Evolutionary conservation across 139 green algal genomes (phyloP).

Genomic region (Volvox reticuliferus): DNA sequence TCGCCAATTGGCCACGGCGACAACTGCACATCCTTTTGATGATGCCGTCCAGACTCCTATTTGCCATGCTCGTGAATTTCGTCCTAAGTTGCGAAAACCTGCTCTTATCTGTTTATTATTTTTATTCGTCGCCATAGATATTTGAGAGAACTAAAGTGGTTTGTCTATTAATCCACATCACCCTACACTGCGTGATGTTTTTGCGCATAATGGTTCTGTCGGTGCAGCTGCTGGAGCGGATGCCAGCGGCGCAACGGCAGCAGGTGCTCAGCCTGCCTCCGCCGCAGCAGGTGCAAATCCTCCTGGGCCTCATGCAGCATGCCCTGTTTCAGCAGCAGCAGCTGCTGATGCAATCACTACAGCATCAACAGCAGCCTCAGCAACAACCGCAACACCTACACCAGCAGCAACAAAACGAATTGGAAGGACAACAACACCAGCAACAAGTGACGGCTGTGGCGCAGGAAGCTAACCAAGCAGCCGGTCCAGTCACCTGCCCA

Average conservation of each 20-base stretch:
- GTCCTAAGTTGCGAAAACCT: too few relatives aligned
- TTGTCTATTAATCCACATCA: too few relatives aligned
- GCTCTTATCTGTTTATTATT: too few relatives aligned
- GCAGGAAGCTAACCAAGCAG: too few relatives aligned
- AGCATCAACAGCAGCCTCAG: not conserved
- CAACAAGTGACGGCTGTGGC: not conserved
- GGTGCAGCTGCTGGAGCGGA: not conserved
- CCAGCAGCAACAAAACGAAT: not conserved
- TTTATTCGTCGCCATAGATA: too few relatives aligned
- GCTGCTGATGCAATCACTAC: not conserved
- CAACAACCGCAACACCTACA: not conserved
- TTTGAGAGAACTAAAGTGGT: too few relatives aligned
- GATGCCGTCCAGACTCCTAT: too few relatives aligned
- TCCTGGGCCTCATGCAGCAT: slow-evolving; percentile 5
- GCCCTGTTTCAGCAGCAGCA: not conserved
- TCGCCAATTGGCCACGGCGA: too few relatives aligned
- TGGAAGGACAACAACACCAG: not conserved
- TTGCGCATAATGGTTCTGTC: not conserved
- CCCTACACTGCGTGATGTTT: too few relatives aligned
- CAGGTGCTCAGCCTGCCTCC: not conserved
- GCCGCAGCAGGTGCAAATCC: not conserved
- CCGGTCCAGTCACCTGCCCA: too few relatives aligned
- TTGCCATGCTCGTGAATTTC: too few relatives aligned
- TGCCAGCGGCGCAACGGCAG: not conserved
- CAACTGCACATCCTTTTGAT: too few relatives aligned